phyloP scores from a whole-genome alignment of 2,329 filamentous ascomycete species.

The Phialophora tarda region DNA sequence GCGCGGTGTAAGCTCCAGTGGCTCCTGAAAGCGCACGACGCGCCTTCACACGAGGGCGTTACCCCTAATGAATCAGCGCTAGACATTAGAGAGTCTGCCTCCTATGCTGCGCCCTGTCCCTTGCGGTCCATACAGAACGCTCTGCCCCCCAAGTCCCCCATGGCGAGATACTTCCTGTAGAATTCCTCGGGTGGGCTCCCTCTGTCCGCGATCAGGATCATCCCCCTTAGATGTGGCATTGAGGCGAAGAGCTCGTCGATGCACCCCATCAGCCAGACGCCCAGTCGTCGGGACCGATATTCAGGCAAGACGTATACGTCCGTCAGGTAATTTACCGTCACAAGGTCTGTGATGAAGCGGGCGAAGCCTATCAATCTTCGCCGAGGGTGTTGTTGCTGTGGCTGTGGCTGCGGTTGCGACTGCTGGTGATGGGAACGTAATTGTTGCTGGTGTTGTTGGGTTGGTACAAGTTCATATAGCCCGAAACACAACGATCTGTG shows the following conservation, averaged over 20 bases:
- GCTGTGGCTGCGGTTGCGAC: background rate
- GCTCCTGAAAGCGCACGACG: no score
- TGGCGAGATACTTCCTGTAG: slow-evolving; percentile 40
- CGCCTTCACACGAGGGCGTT: no score
- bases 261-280: slow-evolving; percentile 67
- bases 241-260: slow-evolving; percentile 61
- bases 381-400: slow-evolving; percentile 9
- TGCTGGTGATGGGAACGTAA: background rate
- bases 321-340: slow-evolving; percentile 71
- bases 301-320: slow-evolving; percentile 69
- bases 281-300: slow-evolving; percentile 67
- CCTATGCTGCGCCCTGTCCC: slow-evolving; percentile 13
- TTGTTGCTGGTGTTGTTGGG: background rate
- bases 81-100: background rate
- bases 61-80: no score
- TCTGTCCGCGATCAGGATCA: slow-evolving; percentile 57
- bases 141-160: slow-evolving; percentile 31
- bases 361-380: slow-evolving; percentile 57
- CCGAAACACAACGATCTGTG: slow-evolving; percentile 66
- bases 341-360: slow-evolving; percentile 70
- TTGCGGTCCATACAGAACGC: slow-evolving; percentile 27
- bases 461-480: slow-evolving; percentile 52
- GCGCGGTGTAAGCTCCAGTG: no score
- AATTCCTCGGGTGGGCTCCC: slow-evolving; percentile 31
- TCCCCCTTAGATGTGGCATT: slow-evolving; percentile 65